Conservation (phyloP, 106 monocot genomes). For the Posidonia australis region DNA sequence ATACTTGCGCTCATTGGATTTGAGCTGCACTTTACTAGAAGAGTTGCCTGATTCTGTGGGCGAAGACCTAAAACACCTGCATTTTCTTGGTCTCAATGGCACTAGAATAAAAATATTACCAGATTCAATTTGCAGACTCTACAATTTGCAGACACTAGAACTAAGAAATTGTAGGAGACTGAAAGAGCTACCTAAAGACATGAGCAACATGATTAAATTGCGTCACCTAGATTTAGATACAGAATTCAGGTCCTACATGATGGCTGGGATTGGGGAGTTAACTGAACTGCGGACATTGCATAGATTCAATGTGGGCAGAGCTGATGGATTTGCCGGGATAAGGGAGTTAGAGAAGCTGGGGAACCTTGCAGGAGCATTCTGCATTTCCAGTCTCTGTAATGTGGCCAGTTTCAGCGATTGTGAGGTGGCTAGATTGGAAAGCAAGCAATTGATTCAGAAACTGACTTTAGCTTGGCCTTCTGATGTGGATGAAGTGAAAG, state of each 20-base stretch:
- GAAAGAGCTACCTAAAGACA: conserved; percentile 16
- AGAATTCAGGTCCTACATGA: background rate
- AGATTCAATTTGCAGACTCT: conserved; percentile 1
- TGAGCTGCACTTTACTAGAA: conserved; percentile 7
- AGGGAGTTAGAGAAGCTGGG: background rate
- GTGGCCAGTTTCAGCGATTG: background rate
- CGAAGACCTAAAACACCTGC: no score
- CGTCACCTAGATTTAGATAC: background rate
- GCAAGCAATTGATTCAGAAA: background rate
- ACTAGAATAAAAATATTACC: no score
- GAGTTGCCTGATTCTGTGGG: background rate
- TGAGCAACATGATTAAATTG: background rate
- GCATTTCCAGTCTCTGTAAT: conserved; percentile 2
- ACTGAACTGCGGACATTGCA: background rate
- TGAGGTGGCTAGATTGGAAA: background rate
- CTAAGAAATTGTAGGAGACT: conserved; percentile 11
- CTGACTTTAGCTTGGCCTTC: conserved; percentile 17
- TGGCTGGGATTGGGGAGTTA: background rate
- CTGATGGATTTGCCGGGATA: background rate
- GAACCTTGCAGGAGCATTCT: background rate
- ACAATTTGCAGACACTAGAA: conserved; percentile 20
- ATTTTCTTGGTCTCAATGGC: no score
- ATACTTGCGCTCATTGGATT: conserved; percentile 18
- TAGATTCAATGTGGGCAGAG: background rate
- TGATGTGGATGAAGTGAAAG: background rate